These are phyloP conservation scores for Didymella exigua DNA, from an alignment of 2,329 filamentous ascomycete genomes.

Conservation along the genomic window DNA sequence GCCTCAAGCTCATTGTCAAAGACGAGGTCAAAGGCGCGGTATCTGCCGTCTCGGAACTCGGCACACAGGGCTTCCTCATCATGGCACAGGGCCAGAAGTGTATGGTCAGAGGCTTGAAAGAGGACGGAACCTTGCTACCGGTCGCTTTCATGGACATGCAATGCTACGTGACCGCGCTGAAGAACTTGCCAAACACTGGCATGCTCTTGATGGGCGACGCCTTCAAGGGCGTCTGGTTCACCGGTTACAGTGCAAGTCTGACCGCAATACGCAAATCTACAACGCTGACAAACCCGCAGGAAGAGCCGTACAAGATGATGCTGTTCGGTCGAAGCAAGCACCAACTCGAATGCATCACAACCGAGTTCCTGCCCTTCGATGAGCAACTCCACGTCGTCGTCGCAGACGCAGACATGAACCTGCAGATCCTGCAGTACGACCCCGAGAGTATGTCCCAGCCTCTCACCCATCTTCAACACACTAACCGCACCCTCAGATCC, in stretches of 20 bases:
- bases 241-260: constrained; percentile 75
- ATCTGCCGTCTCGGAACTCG: constrained; percentile 82
- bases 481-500: constrained; percentile 66
- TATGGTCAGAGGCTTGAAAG: constrained; percentile 94
- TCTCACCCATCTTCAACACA: neutral
- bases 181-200: constrained; percentile 81
- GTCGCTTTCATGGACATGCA: constrained; percentile 99
- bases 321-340: constrained; percentile 87
- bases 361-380: constrained; percentile 87
- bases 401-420: constrained; percentile 80
- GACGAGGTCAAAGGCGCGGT: constrained; percentile 94
- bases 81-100: constrained; percentile 95
- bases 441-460: constrained; percentile 74
- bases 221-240: constrained; percentile 94
- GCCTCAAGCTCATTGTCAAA: constrained; percentile 82
- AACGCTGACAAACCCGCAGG: constrained; percentile 51
- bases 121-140: constrained; percentile 88
- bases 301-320: constrained; percentile 95
- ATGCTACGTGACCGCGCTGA: constrained; percentile 86
- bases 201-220: constrained; percentile 88
- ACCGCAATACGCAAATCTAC: neutral
- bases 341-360: constrained; percentile 76
- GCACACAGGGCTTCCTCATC: constrained; percentile 84
- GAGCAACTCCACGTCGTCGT: constrained; percentile 82
- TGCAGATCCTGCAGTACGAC: constrained; percentile 92